Evolutionary conservation across 352 stramenopile species (phyloP), one percentile per base, ranked within the genome.

Genomic region (Phytophthora colocasiae): DNA sequence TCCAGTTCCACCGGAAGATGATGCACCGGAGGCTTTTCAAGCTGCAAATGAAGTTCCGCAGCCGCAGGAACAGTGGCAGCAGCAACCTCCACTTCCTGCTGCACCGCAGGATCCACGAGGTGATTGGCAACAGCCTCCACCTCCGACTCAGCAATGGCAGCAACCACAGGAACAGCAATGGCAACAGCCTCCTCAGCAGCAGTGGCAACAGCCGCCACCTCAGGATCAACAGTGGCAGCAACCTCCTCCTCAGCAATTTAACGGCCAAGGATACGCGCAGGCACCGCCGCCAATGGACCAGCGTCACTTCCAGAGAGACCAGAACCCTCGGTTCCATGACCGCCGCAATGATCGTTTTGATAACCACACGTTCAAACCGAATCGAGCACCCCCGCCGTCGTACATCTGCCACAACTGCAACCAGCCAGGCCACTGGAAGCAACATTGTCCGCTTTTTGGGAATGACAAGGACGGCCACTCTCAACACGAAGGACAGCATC

Each of bases 401-500:
- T 95, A 95, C 29, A 75, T 84, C 48, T 95, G 87, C 43, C 85
- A 90, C 58, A 93, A 93, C 34, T 95, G 87, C 64, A 79, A 78
- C 14, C 72, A 84, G 39, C 81, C 83, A 22, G 87, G 87, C 4
- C 87, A 95, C 46, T 95, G 87, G 87, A 93, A 93, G 38, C 81
- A 93, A 22, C 66, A 92, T 14, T 95, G 85, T 49, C 71, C 82
- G 7, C 68, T 87, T 34, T 73, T 68, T 29, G 47, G 12, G n/a
- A 73, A 69, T 36, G 64, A 69, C 11, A 70, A 58, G 11, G 49
- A 69, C 22, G 32, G 49, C 4, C 58, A 34, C 14, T 57, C 45
- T 50, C 48, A 34, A 47, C 51, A 61, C 4, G 32, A 69, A 45
- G 46, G 49, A 6, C 39, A 27, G 7, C 50, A 57, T 43, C 60